Evolutionary conservation across 2,329 filamentous ascomycete genomes (phyloP).

Genomic region (Cytospora chrysosperma): DNA sequence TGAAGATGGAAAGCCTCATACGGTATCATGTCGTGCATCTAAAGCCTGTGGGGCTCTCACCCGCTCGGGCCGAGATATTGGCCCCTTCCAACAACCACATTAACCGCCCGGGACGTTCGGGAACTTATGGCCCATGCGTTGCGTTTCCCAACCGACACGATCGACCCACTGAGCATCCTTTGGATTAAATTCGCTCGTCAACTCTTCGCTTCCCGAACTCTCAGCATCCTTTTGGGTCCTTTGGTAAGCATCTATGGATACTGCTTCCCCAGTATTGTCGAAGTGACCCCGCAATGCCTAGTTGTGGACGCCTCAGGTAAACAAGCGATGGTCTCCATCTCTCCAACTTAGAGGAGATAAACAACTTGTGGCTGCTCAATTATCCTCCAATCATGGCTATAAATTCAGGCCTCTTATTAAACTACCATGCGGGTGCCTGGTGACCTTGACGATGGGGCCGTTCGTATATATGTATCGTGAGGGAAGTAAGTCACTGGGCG

Average conservation of each 20-base stretch:
- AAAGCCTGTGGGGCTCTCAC: too few relatives aligned
- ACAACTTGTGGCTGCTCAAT: slow-evolving; percentile 14
- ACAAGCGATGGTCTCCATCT: background rate
- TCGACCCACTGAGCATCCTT: too few relatives aligned
- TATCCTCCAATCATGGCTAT: slow-evolving; percentile 25
- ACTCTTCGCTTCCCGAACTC: background rate
- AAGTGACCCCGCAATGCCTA: background rate
- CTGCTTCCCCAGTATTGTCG: background rate
- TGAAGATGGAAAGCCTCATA: too few relatives aligned
- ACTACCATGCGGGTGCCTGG: too few relatives aligned
- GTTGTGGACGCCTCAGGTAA: background rate
- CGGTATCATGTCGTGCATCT: too few relatives aligned
- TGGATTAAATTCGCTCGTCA: too few relatives aligned
- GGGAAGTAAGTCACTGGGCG: background rate
- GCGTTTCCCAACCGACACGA: too few relatives aligned
- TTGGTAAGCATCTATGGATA: too few relatives aligned
- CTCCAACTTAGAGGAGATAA: slow-evolving; percentile 1
- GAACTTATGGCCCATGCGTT: too few relatives aligned
- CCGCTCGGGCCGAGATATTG: background rate
- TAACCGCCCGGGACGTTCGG: too few relatives aligned
- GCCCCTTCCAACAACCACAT: background rate
- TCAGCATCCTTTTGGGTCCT: background rate
- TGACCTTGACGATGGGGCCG: background rate
- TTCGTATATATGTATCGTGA: background rate
- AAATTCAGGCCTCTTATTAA: background rate